Evolutionary conservation across 768 basidiomycete species (phyloP).

Genomic region (Mrakia gelida): DNA sequence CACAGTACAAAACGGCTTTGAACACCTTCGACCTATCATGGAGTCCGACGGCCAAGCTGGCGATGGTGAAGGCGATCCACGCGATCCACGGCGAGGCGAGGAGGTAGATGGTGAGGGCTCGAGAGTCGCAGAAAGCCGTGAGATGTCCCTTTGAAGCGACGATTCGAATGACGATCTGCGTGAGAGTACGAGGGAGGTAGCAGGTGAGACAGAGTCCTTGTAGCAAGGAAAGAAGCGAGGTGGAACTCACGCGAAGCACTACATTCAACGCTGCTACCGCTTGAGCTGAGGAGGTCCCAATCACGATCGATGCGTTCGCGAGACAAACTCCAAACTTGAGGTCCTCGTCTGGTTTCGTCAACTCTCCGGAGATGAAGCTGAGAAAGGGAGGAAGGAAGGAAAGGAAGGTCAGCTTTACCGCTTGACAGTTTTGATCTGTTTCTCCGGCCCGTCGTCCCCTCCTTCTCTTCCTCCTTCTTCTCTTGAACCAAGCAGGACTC

Average conservation of each 20-base stretch:
- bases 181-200: neutral
- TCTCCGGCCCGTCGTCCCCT: neutral
- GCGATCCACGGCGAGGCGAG: neutral
- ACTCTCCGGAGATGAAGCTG: neutral
- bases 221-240: too few relatives aligned
- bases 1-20: neutral
- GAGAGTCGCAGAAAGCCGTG: neutral
- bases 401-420: neutral
- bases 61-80: neutral
- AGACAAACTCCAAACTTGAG: neutral
- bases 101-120: neutral
- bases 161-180: neutral
- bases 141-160: neutral
- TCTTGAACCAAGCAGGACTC: neutral
- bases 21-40: neutral
- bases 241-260: too few relatives aligned
- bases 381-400: neutral
- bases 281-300: neutral
- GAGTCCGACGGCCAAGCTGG: neutral
- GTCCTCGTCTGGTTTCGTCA: neutral
- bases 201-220: too few relatives aligned
- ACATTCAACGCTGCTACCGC: too few relatives aligned
- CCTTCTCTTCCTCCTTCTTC: neutral
- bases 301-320: neutral
- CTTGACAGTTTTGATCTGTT: too few relatives aligned